These are phyloP conservation scores for Ophiostoma quercus DNA, from an alignment of 2,329 filamentous ascomycete species.

Conservation along the genomic window DNA sequence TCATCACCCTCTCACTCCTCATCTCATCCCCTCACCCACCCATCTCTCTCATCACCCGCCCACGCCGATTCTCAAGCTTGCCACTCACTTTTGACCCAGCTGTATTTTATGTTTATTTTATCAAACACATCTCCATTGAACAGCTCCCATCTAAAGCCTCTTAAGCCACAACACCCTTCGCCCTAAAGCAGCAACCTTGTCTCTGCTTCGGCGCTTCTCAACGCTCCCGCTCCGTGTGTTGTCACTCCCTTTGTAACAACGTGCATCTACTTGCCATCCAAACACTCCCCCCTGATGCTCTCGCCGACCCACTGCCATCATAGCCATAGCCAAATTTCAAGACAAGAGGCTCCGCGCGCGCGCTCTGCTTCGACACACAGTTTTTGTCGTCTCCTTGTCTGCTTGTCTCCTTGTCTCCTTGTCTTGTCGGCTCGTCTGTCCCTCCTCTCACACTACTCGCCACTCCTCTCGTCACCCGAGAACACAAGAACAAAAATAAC, in stretches of 20 bases:
- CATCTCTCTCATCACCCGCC: not conserved
- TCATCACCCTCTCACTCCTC: not conserved
- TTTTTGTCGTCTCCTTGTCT: not conserved
- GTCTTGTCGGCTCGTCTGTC: not conserved
- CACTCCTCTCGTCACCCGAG: not conserved
- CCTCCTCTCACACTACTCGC: constrained; percentile 11
- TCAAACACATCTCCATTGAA: not conserved
- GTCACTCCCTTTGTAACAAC: constrained; percentile 8
- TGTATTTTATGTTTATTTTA: constrained; percentile 7
- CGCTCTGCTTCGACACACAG: not conserved
- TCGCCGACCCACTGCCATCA: constrained; percentile 9
- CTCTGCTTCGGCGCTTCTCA: constrained; percentile 15
- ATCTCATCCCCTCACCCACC: not conserved
- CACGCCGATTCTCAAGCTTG: not conserved
- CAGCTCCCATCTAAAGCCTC: not conserved
- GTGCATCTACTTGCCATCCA: constrained; percentile 11
- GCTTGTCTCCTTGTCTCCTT: not conserved
- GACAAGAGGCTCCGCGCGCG: constrained; percentile 12
- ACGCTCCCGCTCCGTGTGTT: constrained; percentile 7
- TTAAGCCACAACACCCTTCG: too few species aligned
- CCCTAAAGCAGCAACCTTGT: not conserved
- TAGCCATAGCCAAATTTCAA: not conserved
- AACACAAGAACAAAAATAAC: not conserved
- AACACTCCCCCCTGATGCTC: constrained; percentile 1
- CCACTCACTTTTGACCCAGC: not conserved